phyloP scores from a whole-genome alignment of 768 basidiomycete species.

The Boletellus sp. region DNA sequence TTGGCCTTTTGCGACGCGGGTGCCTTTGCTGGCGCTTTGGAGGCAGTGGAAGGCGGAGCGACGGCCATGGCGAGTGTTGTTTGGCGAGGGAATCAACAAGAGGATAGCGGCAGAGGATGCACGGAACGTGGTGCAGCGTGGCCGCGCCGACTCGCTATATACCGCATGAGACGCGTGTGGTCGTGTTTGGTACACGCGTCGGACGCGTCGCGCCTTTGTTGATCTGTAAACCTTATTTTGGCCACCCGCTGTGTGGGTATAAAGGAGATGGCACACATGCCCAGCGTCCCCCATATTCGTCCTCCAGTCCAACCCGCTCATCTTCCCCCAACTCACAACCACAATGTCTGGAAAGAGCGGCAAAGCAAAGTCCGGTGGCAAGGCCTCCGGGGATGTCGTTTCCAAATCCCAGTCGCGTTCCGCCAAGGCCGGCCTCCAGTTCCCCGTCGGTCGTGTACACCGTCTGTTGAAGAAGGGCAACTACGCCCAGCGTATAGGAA shows the following conservation, averaged over 20 bases:
- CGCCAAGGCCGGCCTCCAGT: conserved; percentile 40
- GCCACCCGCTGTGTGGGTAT: conserved; percentile 20
- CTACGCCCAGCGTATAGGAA: conserved; percentile 56
- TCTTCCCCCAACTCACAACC: conserved; percentile 14
- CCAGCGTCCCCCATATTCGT: conserved; percentile 7
- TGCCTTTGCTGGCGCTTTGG: conserved; percentile 46
- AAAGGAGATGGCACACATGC: conserved; percentile 20
- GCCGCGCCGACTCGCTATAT: conserved; percentile 16
- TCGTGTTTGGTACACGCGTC: conserved; percentile 31
- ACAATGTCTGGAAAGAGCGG: conserved; percentile 41
- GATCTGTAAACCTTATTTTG: conserved; percentile 36
- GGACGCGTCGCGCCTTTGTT: conserved; percentile 37
- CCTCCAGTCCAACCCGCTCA: not conserved
- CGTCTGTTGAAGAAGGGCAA: conserved; percentile 57
- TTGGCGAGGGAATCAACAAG: conserved; percentile 4
- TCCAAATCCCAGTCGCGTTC: conserved; percentile 38
- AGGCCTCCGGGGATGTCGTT: conserved; percentile 38
- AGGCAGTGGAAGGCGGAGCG: conserved; percentile 42
- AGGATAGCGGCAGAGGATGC: conserved; percentile 4
- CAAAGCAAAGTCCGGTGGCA: conserved; percentile 70
- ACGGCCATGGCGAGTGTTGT: conserved; percentile 52
- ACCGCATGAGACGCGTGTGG: conserved; percentile 34
- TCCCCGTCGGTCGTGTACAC: conserved; percentile 61
- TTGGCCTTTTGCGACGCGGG: conserved; percentile 37
- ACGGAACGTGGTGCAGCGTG: not conserved